Conservation (phyloP, 352 stramenopile genomes). For the Pythium sp. region DNA sequence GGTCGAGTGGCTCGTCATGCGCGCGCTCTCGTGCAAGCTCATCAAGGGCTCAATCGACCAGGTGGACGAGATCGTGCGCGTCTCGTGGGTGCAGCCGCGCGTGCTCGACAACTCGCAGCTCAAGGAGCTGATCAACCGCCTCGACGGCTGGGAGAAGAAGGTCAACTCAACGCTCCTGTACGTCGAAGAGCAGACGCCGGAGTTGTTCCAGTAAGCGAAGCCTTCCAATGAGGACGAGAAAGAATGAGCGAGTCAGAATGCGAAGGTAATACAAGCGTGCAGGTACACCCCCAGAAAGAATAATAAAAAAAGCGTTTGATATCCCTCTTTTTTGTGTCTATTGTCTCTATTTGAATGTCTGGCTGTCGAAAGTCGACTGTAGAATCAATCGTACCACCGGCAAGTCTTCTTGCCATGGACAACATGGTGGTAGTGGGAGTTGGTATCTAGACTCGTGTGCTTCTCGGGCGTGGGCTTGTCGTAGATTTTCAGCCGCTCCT, state of each 20-base stretch:
- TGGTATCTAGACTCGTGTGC: conserved; percentile 11
- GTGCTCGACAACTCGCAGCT: conserved; percentile 82
- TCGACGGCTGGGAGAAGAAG: conserved; percentile 81
- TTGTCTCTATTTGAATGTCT: background rate
- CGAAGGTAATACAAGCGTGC: background rate
- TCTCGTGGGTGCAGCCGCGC: conserved; percentile 94
- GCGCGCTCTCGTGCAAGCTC: conserved; percentile 94
- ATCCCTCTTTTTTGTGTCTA: background rate
- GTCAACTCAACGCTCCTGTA: conserved; percentile 82
- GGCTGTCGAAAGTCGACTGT: background rate
- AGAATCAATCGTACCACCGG: conserved; percentile 53
- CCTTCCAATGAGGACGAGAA: no score
- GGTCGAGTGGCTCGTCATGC: conserved; percentile 99
- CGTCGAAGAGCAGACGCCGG: conserved; percentile 83
- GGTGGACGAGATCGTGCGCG: conserved; percentile 91
- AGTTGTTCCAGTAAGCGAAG: conserved; percentile 73
- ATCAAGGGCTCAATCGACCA: conserved; percentile 94
- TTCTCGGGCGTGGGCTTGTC: conserved; percentile 20
- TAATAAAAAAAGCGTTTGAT: conserved; percentile 5
- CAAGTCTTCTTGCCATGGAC: conserved; percentile 38
- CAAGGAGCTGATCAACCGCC: conserved; percentile 62
- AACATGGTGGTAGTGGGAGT: conserved; percentile 13
- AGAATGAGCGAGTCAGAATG: background rate
- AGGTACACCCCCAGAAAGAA: conserved; percentile 4
- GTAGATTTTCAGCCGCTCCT: conserved; percentile 19